These are phyloP conservation scores for Saitozyma podzolica DNA, from an alignment of 768 basidiomycete genomes.

Conservation along the genomic window DNA sequence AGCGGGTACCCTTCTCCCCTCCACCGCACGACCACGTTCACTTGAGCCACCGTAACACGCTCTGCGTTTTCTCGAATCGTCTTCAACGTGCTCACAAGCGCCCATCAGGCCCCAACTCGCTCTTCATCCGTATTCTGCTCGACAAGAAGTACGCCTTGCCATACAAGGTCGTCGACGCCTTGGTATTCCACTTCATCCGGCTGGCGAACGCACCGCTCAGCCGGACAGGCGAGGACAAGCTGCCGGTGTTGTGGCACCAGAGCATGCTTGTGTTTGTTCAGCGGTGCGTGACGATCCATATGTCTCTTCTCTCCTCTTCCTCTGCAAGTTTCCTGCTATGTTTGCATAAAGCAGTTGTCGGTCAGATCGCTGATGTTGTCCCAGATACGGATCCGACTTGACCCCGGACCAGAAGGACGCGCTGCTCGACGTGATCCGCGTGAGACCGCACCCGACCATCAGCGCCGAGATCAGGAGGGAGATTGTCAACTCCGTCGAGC, in stretches of 20 bases:
- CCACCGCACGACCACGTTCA: no score
- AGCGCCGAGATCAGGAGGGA: constrained; percentile 87
- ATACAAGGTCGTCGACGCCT: constrained; percentile 94
- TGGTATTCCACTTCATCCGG: constrained; percentile 97
- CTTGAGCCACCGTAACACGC: no score
- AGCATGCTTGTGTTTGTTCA: constrained; percentile 91
- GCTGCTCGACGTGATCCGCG: constrained; percentile 85
- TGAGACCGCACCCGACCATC: constrained; percentile 82
- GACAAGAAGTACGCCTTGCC: constrained; percentile 98
- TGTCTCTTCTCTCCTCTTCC: background rate
- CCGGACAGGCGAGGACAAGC: constrained; percentile 67
- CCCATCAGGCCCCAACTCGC: constrained; percentile 74
- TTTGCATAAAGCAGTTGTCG: no score
- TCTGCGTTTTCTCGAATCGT: no score
- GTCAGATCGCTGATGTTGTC: background rate
- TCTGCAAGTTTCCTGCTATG: background rate
- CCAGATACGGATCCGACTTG: constrained; percentile 89
- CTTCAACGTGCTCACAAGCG: no score
- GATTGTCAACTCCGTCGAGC: constrained; percentile 76
- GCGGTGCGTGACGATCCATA: constrained; percentile 59
- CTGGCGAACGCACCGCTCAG: constrained; percentile 78
- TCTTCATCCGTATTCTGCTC: constrained; percentile 92
- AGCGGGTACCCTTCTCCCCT: no score
- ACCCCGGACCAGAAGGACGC: constrained; percentile 98
- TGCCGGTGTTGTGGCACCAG: constrained; percentile 99